Evolutionary conservation across 2,329 filamentous ascomycete genomes (phyloP), one percentile per base, ranked within the genome.

Genomic region (Colletotrichum plurivorum): DNA sequence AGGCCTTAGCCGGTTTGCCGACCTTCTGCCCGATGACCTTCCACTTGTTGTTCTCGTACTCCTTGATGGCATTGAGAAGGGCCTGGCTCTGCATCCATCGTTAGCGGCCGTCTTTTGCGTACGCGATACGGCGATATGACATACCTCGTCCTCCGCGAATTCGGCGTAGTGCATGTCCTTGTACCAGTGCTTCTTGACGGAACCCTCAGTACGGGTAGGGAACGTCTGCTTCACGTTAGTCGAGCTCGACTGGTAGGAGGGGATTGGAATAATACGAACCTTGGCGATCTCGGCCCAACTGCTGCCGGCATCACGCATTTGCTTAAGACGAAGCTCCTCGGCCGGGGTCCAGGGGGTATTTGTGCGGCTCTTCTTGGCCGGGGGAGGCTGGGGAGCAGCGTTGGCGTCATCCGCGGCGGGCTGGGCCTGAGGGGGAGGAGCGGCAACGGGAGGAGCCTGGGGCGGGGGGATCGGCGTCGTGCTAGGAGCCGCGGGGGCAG

Each of bases 121-220:
- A 8, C 10, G 31, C 31, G 67, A 12, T 5, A 63, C 43, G 60
- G 58, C 57, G 51, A 66, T 57, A 73, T 73, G 74, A 82, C 84
- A 79, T 88, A 97, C 94, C 90, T 98, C 96, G 78, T 98, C 94
- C 84, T 98, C 95, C 57, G 94, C 95, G 80, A 99, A 98, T 79
- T 98, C 96, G 73, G 96, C 96, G 80, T 98, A 98, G 79, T 99
- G 96, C 96, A 99, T 99, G 76, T 99, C 96, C 93, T 98, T 98
- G 82, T 99, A 98, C 95, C 96, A 99, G 80, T 99, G 96, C 83
- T 98, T 99, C 87, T 98, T 99, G 22, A 99, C 96, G 77, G 95
- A 98, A 8, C 96, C 96, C 83, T 99, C 96, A 49, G 96, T 99
- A 76, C 96, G 89, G 25, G 90, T 91, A 12, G 96, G 95, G 78